Percentiles rank a stretch among this genome's conserved stretches.
Conservation (phyloP, 2,329 filamentous ascomycete species). For the Xylaria sp. region DNA sequence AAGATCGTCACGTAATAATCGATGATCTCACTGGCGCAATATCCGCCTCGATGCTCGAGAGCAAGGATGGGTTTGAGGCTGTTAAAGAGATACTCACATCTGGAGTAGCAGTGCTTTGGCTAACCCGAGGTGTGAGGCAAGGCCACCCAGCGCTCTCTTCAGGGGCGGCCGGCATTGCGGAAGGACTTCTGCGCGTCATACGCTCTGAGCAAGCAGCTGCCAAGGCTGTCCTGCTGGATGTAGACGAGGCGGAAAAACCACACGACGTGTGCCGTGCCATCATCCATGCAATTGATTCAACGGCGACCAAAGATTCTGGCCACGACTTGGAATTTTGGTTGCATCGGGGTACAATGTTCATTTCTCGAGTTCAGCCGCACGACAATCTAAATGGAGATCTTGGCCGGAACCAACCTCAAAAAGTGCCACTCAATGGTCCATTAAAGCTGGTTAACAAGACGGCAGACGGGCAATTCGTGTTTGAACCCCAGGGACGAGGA, state of each 20-base stretch:
- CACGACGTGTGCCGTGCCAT: slow-evolving; percentile 26
- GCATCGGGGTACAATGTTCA: slow-evolving; percentile 35
- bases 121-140: slow-evolving; percentile 42
- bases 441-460: slow-evolving; percentile 21
- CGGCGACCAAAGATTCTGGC: slow-evolving; percentile 39
- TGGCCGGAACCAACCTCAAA: slow-evolving; percentile 7
- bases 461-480: slow-evolving; percentile 23
- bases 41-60: slow-evolving; percentile 21
- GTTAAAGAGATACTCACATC: slow-evolving; percentile 38
- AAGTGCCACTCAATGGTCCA: slow-evolving; percentile 11
- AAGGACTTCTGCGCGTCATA: slow-evolving; percentile 45
- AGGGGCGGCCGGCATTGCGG: slow-evolving; percentile 36
- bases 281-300: slow-evolving; percentile 23
- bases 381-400: slow-evolving; percentile 20
- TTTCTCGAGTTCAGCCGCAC: slow-evolving; percentile 34
- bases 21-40: slow-evolving; percentile 38
- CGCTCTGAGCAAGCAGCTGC: slow-evolving; percentile 44
- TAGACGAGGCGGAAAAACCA: slow-evolving; percentile 32
- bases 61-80: slow-evolving; percentile 26
- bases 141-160: slow-evolving; percentile 23
- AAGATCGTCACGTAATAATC: slow-evolving; percentile 34
- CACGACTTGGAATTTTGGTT: slow-evolving; percentile 45
- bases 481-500: slow-evolving; percentile 6
- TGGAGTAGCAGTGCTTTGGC: slow-evolving; percentile 37
- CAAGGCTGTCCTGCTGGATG: slow-evolving; percentile 39